phyloP scores from a whole-genome alignment of 768 basidiomycete genomes.

The Cubamyces sp. region DNA sequence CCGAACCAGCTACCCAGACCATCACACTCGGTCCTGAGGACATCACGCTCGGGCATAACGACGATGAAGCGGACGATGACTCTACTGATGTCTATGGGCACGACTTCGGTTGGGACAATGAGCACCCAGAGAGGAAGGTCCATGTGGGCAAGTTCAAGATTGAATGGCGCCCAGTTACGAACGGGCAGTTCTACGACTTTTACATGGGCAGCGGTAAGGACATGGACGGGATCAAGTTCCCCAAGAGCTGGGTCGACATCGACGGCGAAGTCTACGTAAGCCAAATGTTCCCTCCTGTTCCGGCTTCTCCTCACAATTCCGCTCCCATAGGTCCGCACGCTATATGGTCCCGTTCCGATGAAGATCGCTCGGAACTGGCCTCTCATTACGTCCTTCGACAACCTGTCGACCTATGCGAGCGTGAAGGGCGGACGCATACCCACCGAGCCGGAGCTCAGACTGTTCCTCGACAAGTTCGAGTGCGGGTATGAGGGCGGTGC shows the following conservation, averaged over 20 bases:
- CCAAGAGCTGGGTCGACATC: slow-evolving; percentile 74
- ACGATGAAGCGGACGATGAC: slow-evolving; percentile 72
- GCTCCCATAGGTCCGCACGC: slow-evolving; percentile 65
- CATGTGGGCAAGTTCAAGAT: slow-evolving; percentile 72
- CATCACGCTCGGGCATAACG: slow-evolving; percentile 80
- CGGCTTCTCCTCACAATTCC: neutral
- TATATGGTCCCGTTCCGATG: slow-evolving; percentile 85
- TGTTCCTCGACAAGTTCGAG: slow-evolving; percentile 78
- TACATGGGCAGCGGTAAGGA: slow-evolving; percentile 51
- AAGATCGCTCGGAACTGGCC: slow-evolving; percentile 86
- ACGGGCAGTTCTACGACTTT: slow-evolving; percentile 81
- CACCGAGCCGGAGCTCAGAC: slow-evolving; percentile 82
- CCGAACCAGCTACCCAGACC: slow-evolving; percentile 46
- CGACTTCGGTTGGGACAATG: slow-evolving; percentile 95
- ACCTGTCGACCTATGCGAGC: slow-evolving; percentile 77
- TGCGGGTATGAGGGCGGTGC: slow-evolving; percentile 75
- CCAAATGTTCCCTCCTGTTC: neutral
- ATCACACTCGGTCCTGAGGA: slow-evolving; percentile 61
- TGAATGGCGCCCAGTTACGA: slow-evolving; percentile 86
- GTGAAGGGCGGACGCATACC: slow-evolving; percentile 94
- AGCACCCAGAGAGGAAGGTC: slow-evolving; percentile 70
- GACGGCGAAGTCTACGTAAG: slow-evolving; percentile 55
- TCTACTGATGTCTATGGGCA: slow-evolving; percentile 52
- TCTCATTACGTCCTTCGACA: slow-evolving; percentile 74
- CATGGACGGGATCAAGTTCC: slow-evolving; percentile 47